Evolutionary conservation across 2,329 filamentous ascomycete species (phyloP).

Genomic region (Elsinoe ampelina): DNA sequence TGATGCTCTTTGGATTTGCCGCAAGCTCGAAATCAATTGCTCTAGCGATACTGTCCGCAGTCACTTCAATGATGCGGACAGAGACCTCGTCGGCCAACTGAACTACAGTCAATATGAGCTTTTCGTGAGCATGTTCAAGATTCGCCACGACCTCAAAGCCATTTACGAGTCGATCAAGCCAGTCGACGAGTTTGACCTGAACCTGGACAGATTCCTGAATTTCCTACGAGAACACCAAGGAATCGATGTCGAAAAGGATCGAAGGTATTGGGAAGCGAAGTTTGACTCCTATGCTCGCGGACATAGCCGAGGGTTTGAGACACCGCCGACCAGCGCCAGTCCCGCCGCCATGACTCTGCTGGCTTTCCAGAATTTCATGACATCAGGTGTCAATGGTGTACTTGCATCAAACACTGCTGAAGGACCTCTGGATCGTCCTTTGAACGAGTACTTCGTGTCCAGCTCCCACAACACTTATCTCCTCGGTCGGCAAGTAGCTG

Average conservation of each 20-base stretch:
- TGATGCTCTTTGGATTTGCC: conserved; percentile 75
- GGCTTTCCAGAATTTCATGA: conserved; percentile 67
- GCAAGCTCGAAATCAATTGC: conserved; percentile 84
- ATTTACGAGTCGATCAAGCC: conserved; percentile 55
- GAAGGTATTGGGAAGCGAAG: conserved; percentile 56
- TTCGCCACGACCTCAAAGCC: conserved; percentile 67
- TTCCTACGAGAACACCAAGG: conserved; percentile 69
- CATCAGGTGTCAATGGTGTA: conserved; percentile 61
- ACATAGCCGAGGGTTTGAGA: conserved; percentile 34
- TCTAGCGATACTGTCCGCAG: conserved; percentile 62
- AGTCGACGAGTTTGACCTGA: conserved; percentile 50
- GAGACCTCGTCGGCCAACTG: conserved; percentile 54
- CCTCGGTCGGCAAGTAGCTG: conserved; percentile 78
- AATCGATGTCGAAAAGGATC: conserved; percentile 62
- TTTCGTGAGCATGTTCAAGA: conserved; percentile 75
- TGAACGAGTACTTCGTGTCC: conserved; percentile 97
- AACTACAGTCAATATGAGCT: conserved; percentile 73
- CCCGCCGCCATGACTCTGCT: conserved; percentile 61
- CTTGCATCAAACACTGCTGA: conserved; percentile 34
- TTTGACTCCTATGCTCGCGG: conserved; percentile 57
- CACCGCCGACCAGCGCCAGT: neutral
- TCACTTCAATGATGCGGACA: conserved; percentile 66
- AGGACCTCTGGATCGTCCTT: conserved; percentile 60
- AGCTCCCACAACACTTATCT: conserved; percentile 99
- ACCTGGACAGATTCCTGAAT: conserved; percentile 59